phyloP scores from a whole-genome alignment of 176 grass and related monocot genomes.

The Triticum urartu region DNA sequence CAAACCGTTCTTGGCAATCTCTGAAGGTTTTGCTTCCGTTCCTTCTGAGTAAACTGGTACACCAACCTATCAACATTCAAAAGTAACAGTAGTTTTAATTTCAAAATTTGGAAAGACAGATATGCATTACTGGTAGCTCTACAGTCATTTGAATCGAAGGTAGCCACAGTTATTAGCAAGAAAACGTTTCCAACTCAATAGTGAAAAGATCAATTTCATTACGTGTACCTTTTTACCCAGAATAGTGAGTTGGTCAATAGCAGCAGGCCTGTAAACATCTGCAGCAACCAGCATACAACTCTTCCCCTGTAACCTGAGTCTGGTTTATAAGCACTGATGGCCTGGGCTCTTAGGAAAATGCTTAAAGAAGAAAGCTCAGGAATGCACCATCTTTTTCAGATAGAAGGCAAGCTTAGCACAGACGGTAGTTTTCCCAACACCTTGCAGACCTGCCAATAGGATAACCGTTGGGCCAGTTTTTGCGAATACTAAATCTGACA shows the following conservation, averaged over 20 bases:
- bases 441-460: conserved; percentile 82
- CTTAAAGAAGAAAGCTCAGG: conserved; percentile 25
- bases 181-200: conserved; percentile 11
- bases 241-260: conserved; percentile 92
- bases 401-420: conserved; percentile 91
- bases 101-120: background rate
- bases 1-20: conserved; percentile 83
- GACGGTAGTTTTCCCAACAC: conserved; percentile 97
- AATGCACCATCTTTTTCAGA: conserved; percentile 85
- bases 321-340: conserved; percentile 44
- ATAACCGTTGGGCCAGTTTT: conserved; percentile 78
- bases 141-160: background rate
- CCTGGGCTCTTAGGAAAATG: conserved; percentile 11
- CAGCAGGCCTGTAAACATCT: conserved; percentile 98
- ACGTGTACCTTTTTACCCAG: conserved; percentile 73
- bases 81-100: background rate
- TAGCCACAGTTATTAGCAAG: background rate
- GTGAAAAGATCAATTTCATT: background rate
- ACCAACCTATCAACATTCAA: conserved; percentile 62
- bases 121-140: background rate
- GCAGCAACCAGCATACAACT: conserved; percentile 95
- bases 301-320: conserved; percentile 77
- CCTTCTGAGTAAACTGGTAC: conserved; percentile 92
- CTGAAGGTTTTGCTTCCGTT: conserved; percentile 64
- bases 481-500: conserved; percentile 82